Base-by-base conservation (phyloP, 306 rosid genomes). In the Dalbergia cultrata region DNA sequence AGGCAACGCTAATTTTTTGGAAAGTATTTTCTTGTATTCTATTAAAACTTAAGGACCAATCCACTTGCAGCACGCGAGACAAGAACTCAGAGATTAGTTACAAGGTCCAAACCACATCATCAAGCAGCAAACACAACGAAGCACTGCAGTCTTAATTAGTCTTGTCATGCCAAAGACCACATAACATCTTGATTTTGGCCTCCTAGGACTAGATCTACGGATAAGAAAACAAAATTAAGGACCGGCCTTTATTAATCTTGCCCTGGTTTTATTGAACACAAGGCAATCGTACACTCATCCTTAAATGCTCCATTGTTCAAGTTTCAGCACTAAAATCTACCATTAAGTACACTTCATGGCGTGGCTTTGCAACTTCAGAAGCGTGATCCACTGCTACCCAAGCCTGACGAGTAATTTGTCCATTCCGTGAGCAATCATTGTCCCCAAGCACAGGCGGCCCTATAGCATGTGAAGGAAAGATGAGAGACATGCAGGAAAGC, bases 401-500 rank as follows among this genome's bases (percentile, higher is more conserved):
- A 65, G 79, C 69, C 53, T 31, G 58, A 45, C 22, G 53, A 26
- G 31, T 26, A 26, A 26, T 73, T 56, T 78, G 73, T 60, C 84
- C 6, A 21, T 75, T 87, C 56, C 72, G 13, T 34, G 49, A 59
- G 60, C 75, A 66, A 37, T 91, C 93, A 93, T 76, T 92, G 97
- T 72, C 97, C 99, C 98, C 97, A 95, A 77, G 95, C 91, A 83
- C 98, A 95, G 77, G 97, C 92, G n/a, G 89, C 89, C 90, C 97
- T 95, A 72, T 39, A 86, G 85, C 77, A 82, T 59, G 71, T 44
- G 63, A 59, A 1, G 3, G 10, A 35, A 49, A 73, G 37, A 82
- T 74, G 57, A 78, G 84, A 75, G 74, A 83, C 70, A 31, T 61
- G 77, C 81, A 59, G 37, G n/a, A 76, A 13, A 63, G 66, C 13